Percentiles rank a stretch among this genome's conserved stretches.
Conservation (phyloP, 257 asterid species). For the Paraleonurus japonicus region DNA sequence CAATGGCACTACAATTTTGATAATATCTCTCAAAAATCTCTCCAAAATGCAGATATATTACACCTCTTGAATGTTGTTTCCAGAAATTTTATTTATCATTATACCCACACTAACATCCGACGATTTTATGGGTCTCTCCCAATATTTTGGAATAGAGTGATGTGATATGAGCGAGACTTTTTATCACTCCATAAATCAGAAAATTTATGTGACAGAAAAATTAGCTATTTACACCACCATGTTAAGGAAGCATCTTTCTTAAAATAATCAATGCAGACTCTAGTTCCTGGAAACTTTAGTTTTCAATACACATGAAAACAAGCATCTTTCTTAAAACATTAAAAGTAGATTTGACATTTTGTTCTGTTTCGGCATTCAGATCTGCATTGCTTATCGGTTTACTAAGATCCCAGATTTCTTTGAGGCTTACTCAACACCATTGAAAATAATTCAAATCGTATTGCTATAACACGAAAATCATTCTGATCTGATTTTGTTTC, state of each 20-base stretch:
- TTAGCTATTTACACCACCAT: background rate
- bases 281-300: background rate
- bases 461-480: background rate
- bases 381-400: conserved; percentile 7
- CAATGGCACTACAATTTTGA: background rate
- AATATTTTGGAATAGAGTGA: background rate
- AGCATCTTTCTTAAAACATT: background rate
- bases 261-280: background rate
- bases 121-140: background rate
- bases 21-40: background rate
- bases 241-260: background rate
- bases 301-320: background rate
- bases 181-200: background rate
- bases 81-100: background rate
- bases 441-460: background rate
- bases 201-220: background rate
- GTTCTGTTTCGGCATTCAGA: conserved; percentile 22
- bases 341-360: background rate
- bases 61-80: background rate
- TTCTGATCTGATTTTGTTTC: conserved; percentile 9
- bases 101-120: background rate
- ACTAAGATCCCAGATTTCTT: background rate
- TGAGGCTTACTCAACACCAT: background rate
- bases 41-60: background rate
- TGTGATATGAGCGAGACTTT: background rate